These are phyloP conservation scores for Podaxis sp. DNA, from an alignment of 768 basidiomycete genomes.

Conservation along the genomic window DNA sequence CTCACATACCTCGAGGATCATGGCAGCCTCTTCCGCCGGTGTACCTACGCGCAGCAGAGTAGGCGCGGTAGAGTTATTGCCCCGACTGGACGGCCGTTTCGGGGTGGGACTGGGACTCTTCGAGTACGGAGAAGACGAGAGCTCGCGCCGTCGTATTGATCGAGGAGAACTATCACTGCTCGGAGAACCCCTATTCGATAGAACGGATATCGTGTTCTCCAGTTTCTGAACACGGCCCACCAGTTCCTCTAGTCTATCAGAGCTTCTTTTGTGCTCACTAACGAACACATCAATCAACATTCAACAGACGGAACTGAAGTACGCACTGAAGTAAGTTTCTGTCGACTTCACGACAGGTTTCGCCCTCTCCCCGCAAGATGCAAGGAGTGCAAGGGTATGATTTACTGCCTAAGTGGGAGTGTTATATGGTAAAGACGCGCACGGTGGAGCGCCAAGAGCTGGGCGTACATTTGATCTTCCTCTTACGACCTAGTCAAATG, in stretches of 20 bases:
- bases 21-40: slow-evolving; percentile 22
- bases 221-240: slow-evolving; percentile 21
- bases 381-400: slow-evolving; percentile 25
- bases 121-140: slow-evolving; percentile 5
- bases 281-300: neutral
- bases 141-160: slow-evolving; percentile 7
- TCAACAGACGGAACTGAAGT: neutral
- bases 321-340: slow-evolving; percentile 15
- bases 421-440: neutral
- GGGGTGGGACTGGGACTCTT: slow-evolving; percentile 5
- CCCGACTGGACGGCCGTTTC: slow-evolving; percentile 13
- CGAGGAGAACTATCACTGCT: slow-evolving; percentile 4
- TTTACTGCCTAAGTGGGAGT: slow-evolving; percentile 17
- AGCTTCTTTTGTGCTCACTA: slow-evolving; percentile 6
- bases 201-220: slow-evolving; percentile 18
- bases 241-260: slow-evolving; percentile 21
- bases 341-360: slow-evolving; percentile 23
- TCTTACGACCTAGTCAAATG: slow-evolving; percentile 18
- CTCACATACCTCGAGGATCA: slow-evolving; percentile 21
- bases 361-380: slow-evolving; percentile 21
- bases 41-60: slow-evolving; percentile 16
- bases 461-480: slow-evolving; percentile 24
- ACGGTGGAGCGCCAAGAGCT: neutral
- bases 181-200: slow-evolving; percentile 13
- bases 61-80: neutral